Evolutionary conservation across 257 asterid species (phyloP), one percentile per base, ranked within the genome.

Genomic region (Przewalskia tangutica): DNA sequence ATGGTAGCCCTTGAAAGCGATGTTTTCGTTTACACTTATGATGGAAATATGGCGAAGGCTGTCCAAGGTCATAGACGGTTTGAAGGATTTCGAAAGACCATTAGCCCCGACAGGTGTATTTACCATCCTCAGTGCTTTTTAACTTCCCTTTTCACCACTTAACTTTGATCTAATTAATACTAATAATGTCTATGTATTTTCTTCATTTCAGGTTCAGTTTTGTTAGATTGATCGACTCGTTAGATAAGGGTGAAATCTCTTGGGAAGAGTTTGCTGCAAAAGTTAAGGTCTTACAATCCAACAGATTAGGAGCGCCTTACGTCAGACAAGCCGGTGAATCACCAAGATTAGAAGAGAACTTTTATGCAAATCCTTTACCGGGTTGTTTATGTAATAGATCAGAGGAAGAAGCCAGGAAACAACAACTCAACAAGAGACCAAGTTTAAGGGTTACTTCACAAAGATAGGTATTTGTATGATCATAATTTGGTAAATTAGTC

Each of bases 41-140:
- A 96, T 51, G 99, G 99, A 36, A 96, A 96, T 67, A 96, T 96
- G 99, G 99, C 99, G 0, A 96, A 96, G 90, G 97, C 98, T 0
- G 99, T 96, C 40, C 98, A 94, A 81, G 99, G 99, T 27, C 99
- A 96, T 77, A 82, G 99, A 77, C 85, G 89, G 77, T 96, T 94
- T 55, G 95, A 93, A 70, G 99, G 98, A 16, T 94, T 93, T 63
- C 86, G 88, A 56, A 92, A 91, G 89, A 96, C 99, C 2, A 92
- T 96, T 77, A 94, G 90, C 81, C 99, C 99, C 0, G 97, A 96
- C 92, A 92, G 97, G 98, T 93, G 23, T 23, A 68, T 60, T 27
- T 4, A 23, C 5, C 50, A 64, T 36, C 59, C 8, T 65, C 8
- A 1, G 6, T 13, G 14, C 86, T 62, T 9, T 27, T n/a, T 55